Base-by-base conservation (phyloP, 495 filamentous ascomycete genomes). In the Neurospora sp. region DNA sequence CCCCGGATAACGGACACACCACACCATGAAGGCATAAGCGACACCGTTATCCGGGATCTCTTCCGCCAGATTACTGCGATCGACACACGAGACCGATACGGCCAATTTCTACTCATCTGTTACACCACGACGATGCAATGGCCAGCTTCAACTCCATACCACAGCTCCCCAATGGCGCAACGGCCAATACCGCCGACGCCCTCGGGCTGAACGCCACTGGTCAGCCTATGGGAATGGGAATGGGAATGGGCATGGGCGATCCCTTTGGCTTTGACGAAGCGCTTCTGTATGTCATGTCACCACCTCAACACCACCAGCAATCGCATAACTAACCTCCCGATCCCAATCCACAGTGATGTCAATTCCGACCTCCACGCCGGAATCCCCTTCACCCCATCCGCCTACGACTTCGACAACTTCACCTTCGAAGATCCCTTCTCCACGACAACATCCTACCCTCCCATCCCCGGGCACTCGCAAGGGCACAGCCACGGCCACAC, bases 401-500 rank as follows among this genome's bases (percentile, higher is more conserved):
- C 82, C n/a, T 87, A 87, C 81, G 82, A 88, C 75, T 86, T 86
- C 75, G 87, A 88, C 48, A 80, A 81, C 75, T 87, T 87, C 75
- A 88, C 87, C 38, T 92, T 92, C 76, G 90, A 92, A 77, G 91
- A 92, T 72, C 87, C 90, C 12, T 92, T 92, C 78, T 88, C 53
- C 53, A 18, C 53, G 12, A 35, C 46, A 7, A 53, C 53, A 35
- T 35, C 87, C 70, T 87, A 85, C 75, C 76, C 79, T 20, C 74
- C 84, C 7, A 78, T 81, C 44, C 83, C 86, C 40, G 91, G 41
- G 68, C 75, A 18, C 40, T 61, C 39, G 22, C 70, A 71, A 42
- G 44, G 40, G 37, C 41, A 61, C 46, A 48, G n/a, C 20, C 61
- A 72, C 31, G n/a, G 53, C 35, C 53, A 61, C 53, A 35, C 53